Conservation (phyloP, 169 alveolate species). For the Plasmodium knowlesi region DNA sequence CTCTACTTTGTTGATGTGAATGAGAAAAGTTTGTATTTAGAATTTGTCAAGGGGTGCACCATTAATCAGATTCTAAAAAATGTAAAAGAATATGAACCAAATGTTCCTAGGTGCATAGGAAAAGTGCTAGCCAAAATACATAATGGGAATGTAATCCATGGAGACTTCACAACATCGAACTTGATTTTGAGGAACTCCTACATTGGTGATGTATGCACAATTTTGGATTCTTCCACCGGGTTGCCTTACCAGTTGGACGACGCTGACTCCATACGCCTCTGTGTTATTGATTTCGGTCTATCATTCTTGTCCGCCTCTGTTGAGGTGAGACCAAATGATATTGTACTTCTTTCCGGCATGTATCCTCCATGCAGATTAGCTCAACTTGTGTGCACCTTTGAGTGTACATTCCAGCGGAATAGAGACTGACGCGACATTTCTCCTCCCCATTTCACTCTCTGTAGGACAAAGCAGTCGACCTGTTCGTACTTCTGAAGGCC, state of each 20-base stretch:
- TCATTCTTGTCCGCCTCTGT: conserved; percentile 79
- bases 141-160: conserved; percentile 83
- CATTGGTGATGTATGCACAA: conserved; percentile 34
- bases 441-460: neutral
- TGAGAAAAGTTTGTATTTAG: conserved; percentile 77
- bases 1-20: conserved; percentile 80
- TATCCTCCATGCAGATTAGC: neutral
- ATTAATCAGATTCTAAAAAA: conserved; percentile 44
- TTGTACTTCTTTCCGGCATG: neutral
- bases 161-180: conserved; percentile 84
- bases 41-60: conserved; percentile 80
- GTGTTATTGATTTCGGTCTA: conserved; percentile 83
- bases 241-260: conserved; percentile 18
- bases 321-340: conserved; percentile 74
- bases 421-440: neutral
- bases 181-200: conserved; percentile 76
- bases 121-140: conserved; percentile 82
- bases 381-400: neutral
- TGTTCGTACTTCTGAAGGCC: conserved; percentile 82
- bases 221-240: conserved; percentile 12
- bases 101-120: conserved; percentile 64
- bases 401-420: neutral
- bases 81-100: conserved; percentile 46
- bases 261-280: conserved; percentile 2
- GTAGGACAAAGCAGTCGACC: conserved; percentile 86